Base-by-base conservation (phyloP, 257 asterid species). In the Oldenlandia corymbosa region DNA sequence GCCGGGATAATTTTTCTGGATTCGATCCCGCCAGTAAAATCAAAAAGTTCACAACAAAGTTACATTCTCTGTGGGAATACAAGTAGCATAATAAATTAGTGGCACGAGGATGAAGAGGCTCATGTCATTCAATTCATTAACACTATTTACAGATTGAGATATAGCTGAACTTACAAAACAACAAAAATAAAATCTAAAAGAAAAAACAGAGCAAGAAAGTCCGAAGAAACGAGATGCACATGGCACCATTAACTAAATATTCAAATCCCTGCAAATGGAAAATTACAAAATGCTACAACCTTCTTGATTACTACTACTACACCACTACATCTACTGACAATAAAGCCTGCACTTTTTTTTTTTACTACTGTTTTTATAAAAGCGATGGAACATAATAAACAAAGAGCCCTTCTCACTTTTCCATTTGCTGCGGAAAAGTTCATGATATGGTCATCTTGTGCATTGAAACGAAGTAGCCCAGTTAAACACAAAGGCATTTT, bases 331-430 rank as follows among this genome's bases (percentile, higher is more conserved):
- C n/a, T n/a, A n/a, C n/a, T n/a, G n/a, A n/a, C n/a, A n/a, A n/a
- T n/a, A n/a, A n/a, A n/a, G n/a, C n/a, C n/a, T n/a, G n/a, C n/a
- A n/a, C n/a, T n/a, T n/a, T n/a, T n/a, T n/a, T n/a, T n/a, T n/a
- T n/a, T n/a, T n/a, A n/a, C n/a, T n/a, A n/a, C n/a, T n/a, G n/a
- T n/a, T n/a, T n/a, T n/a, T n/a, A n/a, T n/a, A n/a, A n/a, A n/a
- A n/a, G n/a, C n/a, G n/a, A n/a, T n/a, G n/a, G n/a, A 64, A 39
- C 52, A 62, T 73, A 83, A 73, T 80, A 43, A 62, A 63, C 31
- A 23, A 32, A 18, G 37, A n/a, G n/a, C n/a, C 30, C 52, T 52
- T 60, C 70, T 68, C 58, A 63, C 46, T 55, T 65, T n/a, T n/a
- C 48, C 39, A 50, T 53, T 32, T 65, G 14, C 45, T 12, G n/a